These are phyloP conservation scores for Metschnikowia kofuensis DNA, from an alignment of 805 yeast species.

Conservation along the genomic window DNA sequence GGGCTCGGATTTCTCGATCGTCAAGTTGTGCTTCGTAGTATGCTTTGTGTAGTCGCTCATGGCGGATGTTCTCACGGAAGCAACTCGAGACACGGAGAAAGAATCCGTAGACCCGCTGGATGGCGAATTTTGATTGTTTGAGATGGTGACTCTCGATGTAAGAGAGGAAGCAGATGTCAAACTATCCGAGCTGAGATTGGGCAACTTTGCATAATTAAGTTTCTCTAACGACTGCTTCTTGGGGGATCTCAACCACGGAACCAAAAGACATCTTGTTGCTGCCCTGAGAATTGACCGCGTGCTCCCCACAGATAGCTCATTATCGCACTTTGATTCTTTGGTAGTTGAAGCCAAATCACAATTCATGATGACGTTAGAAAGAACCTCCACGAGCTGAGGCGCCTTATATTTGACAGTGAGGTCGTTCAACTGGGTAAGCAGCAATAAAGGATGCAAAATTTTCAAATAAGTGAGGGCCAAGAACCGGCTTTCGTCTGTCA, in stretches of 20 bases:
- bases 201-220: not conserved
- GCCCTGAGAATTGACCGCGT: constrained; percentile 24
- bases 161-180: constrained; percentile 10
- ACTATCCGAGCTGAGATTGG: constrained; percentile 14
- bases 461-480: constrained; percentile 53
- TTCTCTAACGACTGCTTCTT: not conserved
- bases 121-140: not conserved
- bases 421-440: constrained; percentile 56
- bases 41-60: constrained; percentile 35
- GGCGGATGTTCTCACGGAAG: constrained; percentile 36
- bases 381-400: constrained; percentile 48
- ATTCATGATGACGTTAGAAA: constrained; percentile 45
- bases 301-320: not conserved
- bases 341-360: constrained; percentile 13
- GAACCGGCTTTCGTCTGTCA: constrained; percentile 55
- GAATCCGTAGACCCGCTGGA: constrained; percentile 13
- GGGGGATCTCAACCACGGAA: constrained; percentile 31
- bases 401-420: constrained; percentile 54
- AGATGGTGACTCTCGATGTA: not conserved
- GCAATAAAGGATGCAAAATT: constrained; percentile 68
- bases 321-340: not conserved
- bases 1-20: constrained; percentile 1
- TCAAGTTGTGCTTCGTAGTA: constrained; percentile 28
- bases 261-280: constrained; percentile 32
- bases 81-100: constrained; percentile 15